phyloP scores from a whole-genome alignment of 768 basidiomycete genomes.

The Panellus pusillus region DNA sequence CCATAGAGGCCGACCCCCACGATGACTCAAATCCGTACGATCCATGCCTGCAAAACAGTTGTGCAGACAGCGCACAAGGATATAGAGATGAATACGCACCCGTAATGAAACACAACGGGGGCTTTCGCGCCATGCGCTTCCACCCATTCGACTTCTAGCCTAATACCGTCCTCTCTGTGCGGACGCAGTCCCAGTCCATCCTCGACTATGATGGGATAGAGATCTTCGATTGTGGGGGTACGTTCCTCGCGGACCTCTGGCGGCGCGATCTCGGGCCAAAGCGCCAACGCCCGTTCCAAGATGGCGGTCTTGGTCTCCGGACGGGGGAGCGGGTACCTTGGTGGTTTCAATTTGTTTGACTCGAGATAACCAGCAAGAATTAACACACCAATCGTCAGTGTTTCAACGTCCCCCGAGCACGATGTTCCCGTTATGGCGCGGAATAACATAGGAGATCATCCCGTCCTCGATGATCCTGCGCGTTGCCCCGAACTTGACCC shows the following conservation, averaged over 20 bases:
- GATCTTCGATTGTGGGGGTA: conserved; percentile 33
- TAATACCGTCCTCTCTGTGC: conserved; percentile 51
- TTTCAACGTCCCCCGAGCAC: conserved; percentile 62
- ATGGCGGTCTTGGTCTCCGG: conserved; percentile 21
- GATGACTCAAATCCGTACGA: conserved; percentile 43
- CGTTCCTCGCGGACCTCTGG: conserved; percentile 30
- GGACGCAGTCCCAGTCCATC: conserved; percentile 49
- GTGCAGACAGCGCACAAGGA: neutral
- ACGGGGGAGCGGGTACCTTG: conserved; percentile 21
- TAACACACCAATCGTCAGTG: conserved; percentile 39
- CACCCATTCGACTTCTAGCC: conserved; percentile 49
- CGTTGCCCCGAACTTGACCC: conserved; percentile 30
- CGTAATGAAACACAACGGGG: conserved; percentile 55
- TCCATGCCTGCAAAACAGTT: conserved; percentile 38
- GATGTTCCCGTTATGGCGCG: conserved; percentile 52
- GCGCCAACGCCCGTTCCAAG: conserved; percentile 17
- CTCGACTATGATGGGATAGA: conserved; percentile 35
- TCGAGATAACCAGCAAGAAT: no score
- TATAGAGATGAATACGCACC: conserved; percentile 36
- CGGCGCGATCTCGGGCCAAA: conserved; percentile 38
- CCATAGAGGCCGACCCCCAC: conserved; percentile 46
- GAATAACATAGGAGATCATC: conserved; percentile 57
- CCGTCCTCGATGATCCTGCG: conserved; percentile 17
- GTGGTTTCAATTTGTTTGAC: no score
- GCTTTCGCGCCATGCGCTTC: conserved; percentile 25